Evolutionary conservation across 2,329 filamentous ascomycete species (phyloP), one percentile per base, ranked within the genome.

Genomic region (Lasiodiplodia hormozganensis): DNA sequence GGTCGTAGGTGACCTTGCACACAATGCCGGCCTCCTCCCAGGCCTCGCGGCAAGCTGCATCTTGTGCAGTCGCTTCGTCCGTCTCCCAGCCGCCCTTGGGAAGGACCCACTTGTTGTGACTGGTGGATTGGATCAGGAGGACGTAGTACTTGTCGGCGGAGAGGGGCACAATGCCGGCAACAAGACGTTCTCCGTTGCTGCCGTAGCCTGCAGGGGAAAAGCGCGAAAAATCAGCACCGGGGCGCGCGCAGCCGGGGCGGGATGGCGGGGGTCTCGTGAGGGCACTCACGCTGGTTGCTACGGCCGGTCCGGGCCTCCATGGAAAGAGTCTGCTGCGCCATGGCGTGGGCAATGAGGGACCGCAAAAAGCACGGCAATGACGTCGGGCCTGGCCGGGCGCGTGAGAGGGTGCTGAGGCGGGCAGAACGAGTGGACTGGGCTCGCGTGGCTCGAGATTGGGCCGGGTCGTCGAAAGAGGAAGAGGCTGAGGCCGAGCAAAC

Each of bases 61-160:
- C 92, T 78, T 95, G 88, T 70, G 91, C 89, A 71, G 92, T 96
- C 70, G 90, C 88, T 82, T 99, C 96, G 81, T 99, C 96, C 40
- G 89, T 91, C 81, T 99, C 96, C 94, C 96, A 99, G 70, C 96
- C 96, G 77, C 96, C 96, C 80, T 99, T 99, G 70, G 96, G 96
- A 69, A 99, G 86, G 53, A 99, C 96, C 96, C 96, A 99, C 75
- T 92, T 93, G 79, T 93, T 93, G 75, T 94, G 90, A 72, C 93
- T 89, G 65, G 92, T 95, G 67, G 94, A 97, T 83, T 97, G 94
- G 75, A 98, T 97, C 74, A 99, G 86, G 74, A 99, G 87, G 70
- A 99, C 95, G 80, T 92, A 91, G 75, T 89, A 90, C 80, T 93
- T 95, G 83, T 97, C 94, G 75, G 87, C 82, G 67, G 93, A 96